Evolutionary conservation across 345 rosid species (phyloP), one percentile per base, ranked within the genome.

Genomic region (Crucihimalaya himalaica): DNA sequence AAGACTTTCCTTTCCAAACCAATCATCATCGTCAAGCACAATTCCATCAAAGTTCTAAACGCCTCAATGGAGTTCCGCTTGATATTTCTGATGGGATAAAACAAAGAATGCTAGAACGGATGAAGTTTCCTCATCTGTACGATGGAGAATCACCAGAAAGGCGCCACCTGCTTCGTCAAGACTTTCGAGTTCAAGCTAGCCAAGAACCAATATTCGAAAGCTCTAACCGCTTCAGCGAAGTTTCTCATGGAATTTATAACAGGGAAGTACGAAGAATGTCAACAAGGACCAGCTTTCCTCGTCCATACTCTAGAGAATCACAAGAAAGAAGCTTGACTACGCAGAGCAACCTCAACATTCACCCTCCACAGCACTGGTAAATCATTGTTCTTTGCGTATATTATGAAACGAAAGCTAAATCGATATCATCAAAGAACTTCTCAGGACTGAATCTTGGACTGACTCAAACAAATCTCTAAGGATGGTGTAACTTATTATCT

Each of bases 281-380:
- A 31, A 37, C 37, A 40, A 5, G 12, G 16, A 67, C 28, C 48
- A 21, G 56, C 29, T 50, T 57, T 50, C 15, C 13, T 18, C 60
- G 50, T 59, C 28, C 20, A 8, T 42, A 75, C 74, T 13, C 29
- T 1, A 9, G 37, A 56, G 72, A 64, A 46, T 43, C 77, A 56
- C 50, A 25, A 45, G 71, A 57, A 46, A 13, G 21, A 47, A 47
- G 31, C 29, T 54, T 72, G 31, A 21, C 19, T 29, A 21, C 39
- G 63, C 55, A 60, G 48, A 75, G 48, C 15, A 39, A 75, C 68
- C 37, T 59, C 68, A 39, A 20, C 60, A 40, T 20, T 16, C 16
- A 45, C 45, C 76, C 54, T 63, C 70, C 56, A 63, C 47, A n/a
- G 1, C 47, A 63, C 47, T 67, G 73, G 73, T 75, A 66, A 20